phyloP scores from a whole-genome alignment of 495 filamentous ascomycete genomes.

The Lasiosphaeris hirsuta region DNA sequence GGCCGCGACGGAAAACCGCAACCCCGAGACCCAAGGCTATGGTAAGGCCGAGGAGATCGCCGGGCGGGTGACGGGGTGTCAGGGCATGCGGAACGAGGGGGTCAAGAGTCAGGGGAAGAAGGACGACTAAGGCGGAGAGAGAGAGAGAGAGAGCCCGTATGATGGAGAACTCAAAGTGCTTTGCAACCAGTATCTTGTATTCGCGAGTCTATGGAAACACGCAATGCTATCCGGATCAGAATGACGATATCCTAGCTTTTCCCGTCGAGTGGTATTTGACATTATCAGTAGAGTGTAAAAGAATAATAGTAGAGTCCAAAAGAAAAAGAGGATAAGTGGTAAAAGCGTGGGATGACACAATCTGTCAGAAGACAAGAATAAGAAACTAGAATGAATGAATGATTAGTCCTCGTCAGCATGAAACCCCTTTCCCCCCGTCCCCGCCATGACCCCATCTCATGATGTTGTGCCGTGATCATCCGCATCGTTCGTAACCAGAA shows the following conservation, averaged over 20 bases:
- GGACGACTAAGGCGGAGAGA: background rate
- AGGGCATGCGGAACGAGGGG: slow-evolving; percentile 47
- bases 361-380: background rate
- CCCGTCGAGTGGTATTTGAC: background rate
- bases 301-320: background rate
- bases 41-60: slow-evolving; percentile 45
- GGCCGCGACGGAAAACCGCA: slow-evolving; percentile 37
- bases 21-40: slow-evolving; percentile 37
- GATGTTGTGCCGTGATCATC: background rate
- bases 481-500: background rate
- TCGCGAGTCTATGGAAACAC: no score
- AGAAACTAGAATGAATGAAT: background rate
- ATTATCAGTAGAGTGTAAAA: slow-evolving; percentile 1
- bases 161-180: no score
- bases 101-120: slow-evolving; percentile 33
- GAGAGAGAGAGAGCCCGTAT: no score
- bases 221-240: no score
- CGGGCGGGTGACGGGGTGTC: slow-evolving; percentile 41
- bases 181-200: no score
- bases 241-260: no score
- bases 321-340: background rate
- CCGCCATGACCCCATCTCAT: background rate
- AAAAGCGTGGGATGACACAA: background rate
- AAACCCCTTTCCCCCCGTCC: background rate
- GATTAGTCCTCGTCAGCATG: background rate